Conservation (phyloP, 768 basidiomycete genomes). For the Lentinula lateritia region DNA sequence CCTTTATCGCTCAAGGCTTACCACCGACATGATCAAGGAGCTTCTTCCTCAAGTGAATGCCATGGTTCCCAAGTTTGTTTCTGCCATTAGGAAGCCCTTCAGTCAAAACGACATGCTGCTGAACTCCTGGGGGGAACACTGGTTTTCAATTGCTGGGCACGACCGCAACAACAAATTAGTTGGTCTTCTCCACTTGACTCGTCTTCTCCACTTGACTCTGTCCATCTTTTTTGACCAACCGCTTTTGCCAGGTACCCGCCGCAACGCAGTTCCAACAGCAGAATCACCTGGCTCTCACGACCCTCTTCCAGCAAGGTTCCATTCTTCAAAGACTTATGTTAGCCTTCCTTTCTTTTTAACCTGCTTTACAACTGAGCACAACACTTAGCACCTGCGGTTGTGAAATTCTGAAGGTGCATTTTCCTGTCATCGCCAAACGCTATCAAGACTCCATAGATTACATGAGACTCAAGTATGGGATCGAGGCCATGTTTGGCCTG, state of each 20-base stretch:
- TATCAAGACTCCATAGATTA: not conserved
- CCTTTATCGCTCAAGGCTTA: not conserved
- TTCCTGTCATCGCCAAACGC: not conserved
- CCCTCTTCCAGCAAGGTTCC: not conserved
- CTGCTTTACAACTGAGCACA: too few relatives aligned
- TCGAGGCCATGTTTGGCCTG: too few relatives aligned
- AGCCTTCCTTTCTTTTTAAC: not conserved
- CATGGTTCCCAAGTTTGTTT: not conserved
- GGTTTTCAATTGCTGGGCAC: slow-evolving; percentile 1
- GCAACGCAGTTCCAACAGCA: too few relatives aligned
- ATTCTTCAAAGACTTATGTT: not conserved
- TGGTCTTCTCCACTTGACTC: too few relatives aligned
- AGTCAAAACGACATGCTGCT: not conserved
- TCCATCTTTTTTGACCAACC: too few relatives aligned
- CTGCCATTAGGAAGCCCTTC: not conserved
- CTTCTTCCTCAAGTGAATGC: not conserved
- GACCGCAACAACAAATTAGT: not conserved
- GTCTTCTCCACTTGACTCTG: too few relatives aligned
- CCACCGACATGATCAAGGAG: not conserved
- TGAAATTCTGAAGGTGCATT: not conserved
- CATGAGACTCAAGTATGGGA: slow-evolving; percentile 8
- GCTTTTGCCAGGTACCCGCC: too few relatives aligned
- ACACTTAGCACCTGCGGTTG: not conserved
- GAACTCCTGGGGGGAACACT: not conserved
- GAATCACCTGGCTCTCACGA: too few relatives aligned